Evolutionary conservation across 441 rosid species (phyloP), one percentile per base, ranked within the genome.

Genomic region (Bruguiera hainesii): DNA sequence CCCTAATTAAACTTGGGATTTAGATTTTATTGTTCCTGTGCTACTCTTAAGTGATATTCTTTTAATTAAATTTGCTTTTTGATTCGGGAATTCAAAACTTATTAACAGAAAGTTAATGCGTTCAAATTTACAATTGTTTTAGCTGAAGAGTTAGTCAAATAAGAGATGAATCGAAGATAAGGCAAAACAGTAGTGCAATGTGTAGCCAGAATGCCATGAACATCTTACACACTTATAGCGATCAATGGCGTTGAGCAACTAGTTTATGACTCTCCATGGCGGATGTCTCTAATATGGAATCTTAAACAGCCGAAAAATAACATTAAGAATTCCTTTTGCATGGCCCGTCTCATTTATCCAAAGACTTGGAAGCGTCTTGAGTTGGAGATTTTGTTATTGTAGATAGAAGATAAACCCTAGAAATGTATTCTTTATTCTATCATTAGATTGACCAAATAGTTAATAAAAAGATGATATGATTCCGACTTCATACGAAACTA

Each of bases 391-490:
- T 31, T 64, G 56, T 39, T 71, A 3, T 64, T 51, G 18, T 69
- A 71, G 74, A 71, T 52, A 8, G 30, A 20, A 30, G 64, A 56
- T 20, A 48, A 64, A 51, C 69, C 59, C 50, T 23, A 61, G 57
- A 63, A 1, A 3, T 21, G 18, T 51, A 20, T 23, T 10, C 56
- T 7, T 10, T 3, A 7, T n/a, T 53, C 26, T 8, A 5, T 10
- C 15, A 37, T 53, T 53, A 52, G 56, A 52, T 52, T 7, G 11
- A 20, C 18, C 18, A n/a, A 52, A 52, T 52, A 19, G 19, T 19
- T 19, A 5, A n/a, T 18, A 6, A 2, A 51, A 51, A 6, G 5
- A 18, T 5, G 1, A 51, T 51, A 51, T 23, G 20, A 6, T 20
- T n/a, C 11, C 4, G 56, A 35, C 11, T 35, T 8, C 39, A 6